Percentiles rank a stretch among this genome's conserved stretches.
Conservation (phyloP, 2,329 filamentous ascomycete species). For the Passalora sequoiae region DNA sequence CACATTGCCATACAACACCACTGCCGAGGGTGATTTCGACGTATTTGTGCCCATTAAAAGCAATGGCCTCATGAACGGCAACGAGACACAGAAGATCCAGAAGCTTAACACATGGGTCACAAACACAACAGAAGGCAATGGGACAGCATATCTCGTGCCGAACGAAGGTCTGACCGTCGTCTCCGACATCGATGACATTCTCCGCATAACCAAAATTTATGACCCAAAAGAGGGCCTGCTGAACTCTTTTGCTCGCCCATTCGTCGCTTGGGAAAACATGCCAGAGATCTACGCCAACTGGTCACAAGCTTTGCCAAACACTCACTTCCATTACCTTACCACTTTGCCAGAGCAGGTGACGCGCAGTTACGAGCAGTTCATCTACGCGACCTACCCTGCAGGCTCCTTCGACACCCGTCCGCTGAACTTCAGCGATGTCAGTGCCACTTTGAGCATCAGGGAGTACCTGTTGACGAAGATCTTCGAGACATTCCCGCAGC, state of each 20-base stretch:
- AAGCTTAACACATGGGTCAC: constrained; percentile 63
- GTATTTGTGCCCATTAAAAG: constrained; percentile 61
- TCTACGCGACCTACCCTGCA: constrained; percentile 70
- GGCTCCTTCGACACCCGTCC: constrained; percentile 74
- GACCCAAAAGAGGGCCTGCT: constrained; percentile 67
- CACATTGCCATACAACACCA: constrained; percentile 61
- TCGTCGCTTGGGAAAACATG: constrained; percentile 73
- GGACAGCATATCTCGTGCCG: constrained; percentile 71
- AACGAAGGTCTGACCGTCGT: constrained; percentile 64
- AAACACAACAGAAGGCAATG: constrained; percentile 61
- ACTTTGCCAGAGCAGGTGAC: constrained; percentile 75
- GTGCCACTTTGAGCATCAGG: constrained; percentile 66
- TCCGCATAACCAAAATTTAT: constrained; percentile 77
- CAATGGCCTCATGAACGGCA: constrained; percentile 58
- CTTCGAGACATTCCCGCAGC: constrained; percentile 67
- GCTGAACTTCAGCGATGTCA: constrained; percentile 71
- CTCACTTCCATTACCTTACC: constrained; percentile 77
- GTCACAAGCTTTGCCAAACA: constrained; percentile 59
- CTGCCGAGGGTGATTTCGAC: constrained; percentile 66
- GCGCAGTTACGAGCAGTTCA: constrained; percentile 72
- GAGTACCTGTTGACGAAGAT: constrained; percentile 64
- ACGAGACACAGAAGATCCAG: constrained; percentile 60
- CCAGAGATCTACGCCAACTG: constrained; percentile 72
- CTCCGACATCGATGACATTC: constrained; percentile 74
- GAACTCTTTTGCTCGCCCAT: constrained; percentile 69